phyloP scores from a whole-genome alignment of 2,329 filamentous ascomycete species.

The Incumbomyces lentus region DNA sequence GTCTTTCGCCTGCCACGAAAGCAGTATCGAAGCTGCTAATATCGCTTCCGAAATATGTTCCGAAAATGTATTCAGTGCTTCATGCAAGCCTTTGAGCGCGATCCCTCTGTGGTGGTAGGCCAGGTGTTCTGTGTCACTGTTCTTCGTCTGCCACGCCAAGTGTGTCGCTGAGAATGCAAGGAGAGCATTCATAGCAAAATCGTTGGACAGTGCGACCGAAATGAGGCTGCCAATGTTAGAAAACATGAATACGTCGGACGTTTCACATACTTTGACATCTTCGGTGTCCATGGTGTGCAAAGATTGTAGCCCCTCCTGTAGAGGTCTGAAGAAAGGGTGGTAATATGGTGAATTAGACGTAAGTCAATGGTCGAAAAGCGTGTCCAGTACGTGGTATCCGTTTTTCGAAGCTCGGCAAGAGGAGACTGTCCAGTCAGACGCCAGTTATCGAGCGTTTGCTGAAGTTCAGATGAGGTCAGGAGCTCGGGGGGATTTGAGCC shows the following conservation, averaged over 20 bases:
- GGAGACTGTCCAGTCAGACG: constrained; percentile 73
- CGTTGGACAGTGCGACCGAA: constrained; percentile 66
- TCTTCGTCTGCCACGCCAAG: constrained; percentile 79
- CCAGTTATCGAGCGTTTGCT: constrained; percentile 73
- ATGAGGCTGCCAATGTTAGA: constrained; percentile 54
- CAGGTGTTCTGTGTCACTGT: constrained; percentile 73
- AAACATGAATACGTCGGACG: constrained; percentile 5
- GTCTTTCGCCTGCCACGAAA: constrained; percentile 94
- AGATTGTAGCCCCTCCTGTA: constrained; percentile 64
- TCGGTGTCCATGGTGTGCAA: constrained; percentile 84
- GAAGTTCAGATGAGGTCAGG: constrained; percentile 77
- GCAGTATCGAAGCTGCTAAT: constrained; percentile 76
- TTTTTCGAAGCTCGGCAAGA: constrained; percentile 70
- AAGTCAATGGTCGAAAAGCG: constrained; percentile 67
- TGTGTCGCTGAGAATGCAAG: constrained; percentile 92
- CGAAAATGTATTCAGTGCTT: constrained; percentile 76
- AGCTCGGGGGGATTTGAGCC: constrained; percentile 51
- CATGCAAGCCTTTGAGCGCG: constrained; percentile 77
- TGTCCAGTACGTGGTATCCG: constrained; percentile 62
- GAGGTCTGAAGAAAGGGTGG: constrained; percentile 74
- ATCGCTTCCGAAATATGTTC: constrained; percentile 81
- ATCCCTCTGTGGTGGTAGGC: constrained; percentile 80
- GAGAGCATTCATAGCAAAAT: constrained; percentile 89
- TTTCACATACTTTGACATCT: constrained; percentile 72
- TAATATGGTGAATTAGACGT: constrained; percentile 81